Conservation (phyloP, 306 rosid species). For the Astragalus membranaceus region DNA sequence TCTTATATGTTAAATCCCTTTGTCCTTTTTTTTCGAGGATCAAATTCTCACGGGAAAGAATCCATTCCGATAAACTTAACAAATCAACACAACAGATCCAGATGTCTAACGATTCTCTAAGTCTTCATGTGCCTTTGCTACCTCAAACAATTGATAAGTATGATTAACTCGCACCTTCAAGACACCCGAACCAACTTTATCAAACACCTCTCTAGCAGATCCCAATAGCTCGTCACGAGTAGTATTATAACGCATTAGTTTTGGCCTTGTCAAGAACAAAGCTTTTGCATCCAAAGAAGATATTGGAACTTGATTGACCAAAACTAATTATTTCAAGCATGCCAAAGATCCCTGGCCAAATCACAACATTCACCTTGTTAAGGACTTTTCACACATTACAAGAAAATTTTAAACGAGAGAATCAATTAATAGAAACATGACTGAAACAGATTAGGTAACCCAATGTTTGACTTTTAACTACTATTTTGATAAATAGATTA, state of each 20-base stretch:
- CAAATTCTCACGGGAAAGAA: no score
- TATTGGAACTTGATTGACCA: constrained; percentile 77
- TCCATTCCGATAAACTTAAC: no score
- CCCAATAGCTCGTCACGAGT: constrained; percentile 65
- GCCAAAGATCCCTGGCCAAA: constrained; percentile 67
- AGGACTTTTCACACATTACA: no score
- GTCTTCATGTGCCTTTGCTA: constrained; percentile 73
- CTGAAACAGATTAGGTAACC: no score
- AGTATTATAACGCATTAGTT: constrained; percentile 45
- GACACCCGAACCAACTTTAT: constrained; percentile 44
- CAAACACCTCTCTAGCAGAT: constrained; percentile 67
- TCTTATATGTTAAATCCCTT: no score
- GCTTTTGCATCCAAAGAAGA: constrained; percentile 62
- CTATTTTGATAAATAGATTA: no score
- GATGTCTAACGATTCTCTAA: constrained; percentile 69
- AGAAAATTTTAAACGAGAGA: no score
- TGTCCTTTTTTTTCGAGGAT: no score
- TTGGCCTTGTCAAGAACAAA: constrained; percentile 76
- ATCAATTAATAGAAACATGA: no score
- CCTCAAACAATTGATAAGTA: constrained; percentile 69
- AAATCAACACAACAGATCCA: constrained; percentile 76
- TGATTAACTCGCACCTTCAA: constrained; percentile 71
- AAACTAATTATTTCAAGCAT: constrained; percentile 83
- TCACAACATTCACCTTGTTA: neutral
- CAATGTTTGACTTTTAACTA: no score